These are phyloP conservation scores for Penicillium waksmanii DNA, from an alignment of 495 filamentous ascomycete species.

Conservation along the genomic window DNA sequence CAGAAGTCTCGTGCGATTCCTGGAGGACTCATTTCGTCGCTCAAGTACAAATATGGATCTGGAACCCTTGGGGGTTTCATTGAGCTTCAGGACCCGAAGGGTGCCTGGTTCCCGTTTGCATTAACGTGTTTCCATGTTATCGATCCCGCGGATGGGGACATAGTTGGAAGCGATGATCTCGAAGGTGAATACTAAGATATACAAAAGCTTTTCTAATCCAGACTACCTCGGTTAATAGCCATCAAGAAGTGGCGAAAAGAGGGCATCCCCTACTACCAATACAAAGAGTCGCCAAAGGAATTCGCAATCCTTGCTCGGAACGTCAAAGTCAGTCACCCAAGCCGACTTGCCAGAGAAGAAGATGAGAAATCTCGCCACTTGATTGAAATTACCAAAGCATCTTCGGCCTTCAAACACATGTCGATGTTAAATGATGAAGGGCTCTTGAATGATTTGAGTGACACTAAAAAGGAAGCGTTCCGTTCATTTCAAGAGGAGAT, in stretches of 20 bases:
- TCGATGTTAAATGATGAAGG: neutral
- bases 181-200: neutral
- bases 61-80: constrained; percentile 7
- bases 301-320: neutral
- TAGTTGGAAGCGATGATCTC: neutral
- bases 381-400: neutral
- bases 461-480: neutral
- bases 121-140: constrained; percentile 8
- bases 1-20: neutral
- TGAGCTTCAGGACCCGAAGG: constrained; percentile 1
- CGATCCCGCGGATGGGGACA: neutral
- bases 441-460: neutral
- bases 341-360: neutral
- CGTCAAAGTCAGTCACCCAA: constrained; percentile 1
- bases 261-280: neutral
- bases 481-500: neutral
- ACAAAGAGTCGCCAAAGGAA: neutral
- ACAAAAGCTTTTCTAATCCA: neutral
- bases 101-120: neutral
- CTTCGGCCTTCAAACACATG: neutral
- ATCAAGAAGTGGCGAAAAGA: neutral
- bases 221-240: constrained; percentile 5
- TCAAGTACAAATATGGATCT: neutral
- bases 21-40: constrained; percentile 2
- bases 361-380: neutral